A percentile compares a stretch with the other conserved stretches of the same genome.
These are phyloP conservation scores for Sarocladiaceae sp. DNA, from an alignment of 2,329 filamentous ascomycete genomes.

Conservation along the genomic window DNA sequence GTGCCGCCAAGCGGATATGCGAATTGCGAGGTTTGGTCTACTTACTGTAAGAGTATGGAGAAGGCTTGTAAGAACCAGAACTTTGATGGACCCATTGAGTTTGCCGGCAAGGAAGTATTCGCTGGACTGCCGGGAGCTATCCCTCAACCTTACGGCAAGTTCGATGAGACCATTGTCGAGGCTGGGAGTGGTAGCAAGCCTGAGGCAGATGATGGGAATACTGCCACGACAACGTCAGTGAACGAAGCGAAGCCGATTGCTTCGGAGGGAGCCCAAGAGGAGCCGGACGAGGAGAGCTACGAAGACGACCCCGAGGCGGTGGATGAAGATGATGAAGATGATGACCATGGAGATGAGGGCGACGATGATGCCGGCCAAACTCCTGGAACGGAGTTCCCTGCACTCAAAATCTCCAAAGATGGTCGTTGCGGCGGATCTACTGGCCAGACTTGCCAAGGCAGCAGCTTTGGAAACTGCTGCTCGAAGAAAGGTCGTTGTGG, in stretches of 20 bases:
- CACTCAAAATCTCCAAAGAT: slow-evolving; percentile 29
- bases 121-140: slow-evolving; percentile 27
- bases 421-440: slow-evolving; percentile 35
- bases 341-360: not conserved
- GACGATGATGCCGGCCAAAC: not conserved
- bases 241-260: slow-evolving; percentile 8
- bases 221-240: slow-evolving; percentile 9
- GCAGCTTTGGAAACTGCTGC: slow-evolving; percentile 38
- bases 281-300: slow-evolving; percentile 6
- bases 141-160: slow-evolving; percentile 25
- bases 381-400: not conserved
- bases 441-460: slow-evolving; percentile 37
- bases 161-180: slow-evolving; percentile 16
- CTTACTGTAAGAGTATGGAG: slow-evolving; percentile 52
- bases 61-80: slow-evolving; percentile 35
- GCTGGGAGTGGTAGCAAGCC: slow-evolving; percentile 9
- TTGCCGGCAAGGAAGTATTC: slow-evolving; percentile 29
- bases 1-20: slow-evolving; percentile 55
- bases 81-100: slow-evolving; percentile 44
- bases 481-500: slow-evolving; percentile 35
- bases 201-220: slow-evolving; percentile 10
- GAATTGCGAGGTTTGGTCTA: slow-evolving; percentile 59
- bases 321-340: slow-evolving; percentile 4
- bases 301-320: not conserved
- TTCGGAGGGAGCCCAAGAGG: not conserved